Evolutionary conservation across 1,139 yeast genomes (phyloP).

Genomic region (Hemisphaericaspora subhashii): DNA sequence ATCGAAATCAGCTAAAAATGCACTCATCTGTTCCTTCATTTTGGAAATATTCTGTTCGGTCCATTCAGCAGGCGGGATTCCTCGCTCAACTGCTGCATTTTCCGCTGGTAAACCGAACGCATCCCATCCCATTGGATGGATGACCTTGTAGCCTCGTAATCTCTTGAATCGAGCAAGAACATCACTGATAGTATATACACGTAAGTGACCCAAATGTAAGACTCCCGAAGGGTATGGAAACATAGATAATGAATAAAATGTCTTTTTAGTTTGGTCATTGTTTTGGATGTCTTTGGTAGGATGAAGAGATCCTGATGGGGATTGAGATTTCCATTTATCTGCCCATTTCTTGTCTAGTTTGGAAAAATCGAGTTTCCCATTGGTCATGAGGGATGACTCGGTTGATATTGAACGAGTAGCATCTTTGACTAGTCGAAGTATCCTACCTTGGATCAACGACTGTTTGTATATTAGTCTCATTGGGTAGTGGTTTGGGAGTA

Average conservation of each 20-base stretch:
- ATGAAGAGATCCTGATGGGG: slow-evolving; percentile 41
- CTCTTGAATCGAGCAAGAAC: slow-evolving; percentile 76
- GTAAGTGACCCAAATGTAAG: slow-evolving; percentile 87
- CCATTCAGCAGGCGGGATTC: slow-evolving; percentile 80
- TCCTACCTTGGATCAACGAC: background rate
- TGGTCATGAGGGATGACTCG: background rate
- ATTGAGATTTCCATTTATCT: slow-evolving; percentile 44
- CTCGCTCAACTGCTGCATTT: slow-evolving; percentile 91
- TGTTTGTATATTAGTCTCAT: background rate
- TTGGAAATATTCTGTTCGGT: slow-evolving; percentile 70
- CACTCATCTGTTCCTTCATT: slow-evolving; percentile 80
- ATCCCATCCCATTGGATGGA: slow-evolving; percentile 99
- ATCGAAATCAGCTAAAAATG: slow-evolving; percentile 84
- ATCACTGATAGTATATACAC: slow-evolving; percentile 92
- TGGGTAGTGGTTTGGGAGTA: no score
- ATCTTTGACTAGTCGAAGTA: background rate
- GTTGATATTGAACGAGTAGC: background rate
- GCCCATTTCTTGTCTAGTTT: slow-evolving; percentile 54
- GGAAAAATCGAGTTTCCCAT: slow-evolving; percentile 7
- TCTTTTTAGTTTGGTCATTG: slow-evolving; percentile 17
- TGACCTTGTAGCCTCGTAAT: slow-evolving; percentile 71
- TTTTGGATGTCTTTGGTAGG: slow-evolving; percentile 36
- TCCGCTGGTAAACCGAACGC: slow-evolving; percentile 98
- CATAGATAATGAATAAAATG: slow-evolving; percentile 76
- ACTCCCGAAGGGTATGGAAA: slow-evolving; percentile 96